These are phyloP conservation scores for Chenopodium berlandieri DNA, from an alignment of 148 eudicot species.

Conservation along the genomic window DNA sequence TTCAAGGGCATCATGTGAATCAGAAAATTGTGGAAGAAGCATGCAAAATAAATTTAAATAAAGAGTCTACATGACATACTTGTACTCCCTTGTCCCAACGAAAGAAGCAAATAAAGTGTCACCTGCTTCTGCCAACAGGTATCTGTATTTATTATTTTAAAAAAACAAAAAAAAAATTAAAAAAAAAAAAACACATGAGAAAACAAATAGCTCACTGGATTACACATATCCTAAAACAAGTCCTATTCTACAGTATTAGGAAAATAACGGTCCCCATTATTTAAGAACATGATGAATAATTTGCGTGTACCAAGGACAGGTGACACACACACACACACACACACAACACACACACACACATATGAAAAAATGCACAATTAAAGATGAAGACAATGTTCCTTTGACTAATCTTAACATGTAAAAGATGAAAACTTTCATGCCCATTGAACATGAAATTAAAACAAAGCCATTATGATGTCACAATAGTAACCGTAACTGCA, in stretches of 20 bases:
- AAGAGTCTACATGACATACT: conserved; percentile 49
- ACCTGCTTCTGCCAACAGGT: conserved; percentile 91
- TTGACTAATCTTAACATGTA: background rate
- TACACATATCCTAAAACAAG: background rate
- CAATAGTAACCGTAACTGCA: background rate
- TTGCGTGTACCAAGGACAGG: background rate
- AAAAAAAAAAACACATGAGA: conserved; percentile 6
- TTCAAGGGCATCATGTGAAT: conserved; percentile 16
- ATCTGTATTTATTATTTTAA: conserved; percentile 38
- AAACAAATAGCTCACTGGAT: background rate
- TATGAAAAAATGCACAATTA: no score
- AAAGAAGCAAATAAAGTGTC: conserved; percentile 97
- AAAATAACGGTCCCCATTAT: background rate
- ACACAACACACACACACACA: no score
- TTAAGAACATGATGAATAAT: background rate
- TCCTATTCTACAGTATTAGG: background rate
- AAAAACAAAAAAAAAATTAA: background rate
- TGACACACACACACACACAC: background rate
- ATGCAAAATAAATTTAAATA: conserved; percentile 2
- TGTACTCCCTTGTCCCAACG: conserved; percentile 90
- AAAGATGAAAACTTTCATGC: background rate
- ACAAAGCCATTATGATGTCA: background rate
- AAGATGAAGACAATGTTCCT: no score
- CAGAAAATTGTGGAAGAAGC: conserved; percentile 17
- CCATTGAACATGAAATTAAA: background rate